Conservation (phyloP, 371 early-diverging fungal genomes). For the Syncephalastrum racemosum region DNA sequence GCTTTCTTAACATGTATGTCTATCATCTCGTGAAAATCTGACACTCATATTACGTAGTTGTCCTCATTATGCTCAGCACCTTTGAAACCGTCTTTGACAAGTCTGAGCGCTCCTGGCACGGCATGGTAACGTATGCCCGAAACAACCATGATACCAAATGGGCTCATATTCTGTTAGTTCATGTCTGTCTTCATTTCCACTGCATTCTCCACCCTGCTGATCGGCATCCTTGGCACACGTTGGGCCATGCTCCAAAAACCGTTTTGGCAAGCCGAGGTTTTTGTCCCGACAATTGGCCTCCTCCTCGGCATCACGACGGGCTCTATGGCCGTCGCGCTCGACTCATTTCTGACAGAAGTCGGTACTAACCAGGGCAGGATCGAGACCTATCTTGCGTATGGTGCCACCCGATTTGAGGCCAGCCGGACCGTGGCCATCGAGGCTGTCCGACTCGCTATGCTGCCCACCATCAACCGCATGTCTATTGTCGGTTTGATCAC, state of each 20-base stretch:
- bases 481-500: conserved; percentile 80
- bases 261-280: conserved; percentile 70
- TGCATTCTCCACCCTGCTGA: conserved; percentile 38
- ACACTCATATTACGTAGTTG: conserved; percentile 18
- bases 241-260: conserved; percentile 71
- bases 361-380: conserved; percentile 65
- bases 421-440: conserved; percentile 67
- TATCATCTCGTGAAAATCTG: background rate
- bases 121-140: conserved; percentile 45
- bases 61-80: conserved; percentile 43
- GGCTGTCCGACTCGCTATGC: conserved; percentile 71
- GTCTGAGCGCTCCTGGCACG: conserved; percentile 46
- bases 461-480: conserved; percentile 85
- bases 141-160: background rate
- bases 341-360: conserved; percentile 44
- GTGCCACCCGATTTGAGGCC: conserved; percentile 84
- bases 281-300: conserved; percentile 86
- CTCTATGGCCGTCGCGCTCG: conserved; percentile 74
- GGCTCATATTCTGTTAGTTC: conserved; percentile 25
- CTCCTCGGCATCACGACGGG: conserved; percentile 80
- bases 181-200: conserved; percentile 46
- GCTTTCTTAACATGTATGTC: conserved; percentile 54
- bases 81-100: conserved; percentile 56
- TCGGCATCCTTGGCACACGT: conserved; percentile 61
- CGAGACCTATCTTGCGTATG: conserved; percentile 72